Conservation (phyloP, 352 stramenopile genomes). For the Phytophthora crassamura region DNA sequence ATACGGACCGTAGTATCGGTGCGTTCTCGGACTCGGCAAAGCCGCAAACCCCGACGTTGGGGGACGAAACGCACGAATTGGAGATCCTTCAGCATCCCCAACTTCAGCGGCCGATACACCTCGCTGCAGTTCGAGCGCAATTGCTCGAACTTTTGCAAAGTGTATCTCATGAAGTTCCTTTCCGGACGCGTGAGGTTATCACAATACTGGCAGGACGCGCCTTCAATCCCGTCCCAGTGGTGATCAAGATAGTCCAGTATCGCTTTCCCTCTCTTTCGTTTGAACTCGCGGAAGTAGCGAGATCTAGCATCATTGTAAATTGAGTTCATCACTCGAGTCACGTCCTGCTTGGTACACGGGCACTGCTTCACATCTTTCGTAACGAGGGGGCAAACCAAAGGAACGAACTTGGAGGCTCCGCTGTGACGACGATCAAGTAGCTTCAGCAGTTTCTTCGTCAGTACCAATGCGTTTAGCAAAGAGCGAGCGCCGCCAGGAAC, state of each 20-base stretch:
- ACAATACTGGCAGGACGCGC: not conserved
- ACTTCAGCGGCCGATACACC: slow-evolving; percentile 9
- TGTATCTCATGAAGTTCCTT: too few relatives aligned
- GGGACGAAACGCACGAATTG: slow-evolving; percentile 2
- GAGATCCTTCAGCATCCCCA: not conserved
- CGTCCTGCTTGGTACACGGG: not conserved
- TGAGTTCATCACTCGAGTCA: slow-evolving; percentile 8
- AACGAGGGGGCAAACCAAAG: slow-evolving; percentile 1
- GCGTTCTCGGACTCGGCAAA: not conserved
- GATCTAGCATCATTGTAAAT: not conserved
- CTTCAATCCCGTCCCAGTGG: slow-evolving; percentile 6
- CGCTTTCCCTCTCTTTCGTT: not conserved
- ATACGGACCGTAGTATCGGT: not conserved
- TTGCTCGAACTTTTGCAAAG: too few relatives aligned
- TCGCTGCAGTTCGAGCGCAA: too few relatives aligned
- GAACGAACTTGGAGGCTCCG: not conserved
- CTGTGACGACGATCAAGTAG: not conserved
- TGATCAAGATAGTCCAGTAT: slow-evolving; percentile 1
- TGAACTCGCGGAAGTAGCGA: slow-evolving; percentile 7
- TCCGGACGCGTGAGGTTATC: not conserved
- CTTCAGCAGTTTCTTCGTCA: slow-evolving; percentile 3
- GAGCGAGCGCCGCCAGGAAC: not conserved
- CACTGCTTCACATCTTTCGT: not conserved
- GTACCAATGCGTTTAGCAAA: slow-evolving; percentile 1
- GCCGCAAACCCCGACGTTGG: not conserved